phyloP scores from a whole-genome alignment of 23 red algal genomes.

The Gracilaria vermiculophylla region DNA sequence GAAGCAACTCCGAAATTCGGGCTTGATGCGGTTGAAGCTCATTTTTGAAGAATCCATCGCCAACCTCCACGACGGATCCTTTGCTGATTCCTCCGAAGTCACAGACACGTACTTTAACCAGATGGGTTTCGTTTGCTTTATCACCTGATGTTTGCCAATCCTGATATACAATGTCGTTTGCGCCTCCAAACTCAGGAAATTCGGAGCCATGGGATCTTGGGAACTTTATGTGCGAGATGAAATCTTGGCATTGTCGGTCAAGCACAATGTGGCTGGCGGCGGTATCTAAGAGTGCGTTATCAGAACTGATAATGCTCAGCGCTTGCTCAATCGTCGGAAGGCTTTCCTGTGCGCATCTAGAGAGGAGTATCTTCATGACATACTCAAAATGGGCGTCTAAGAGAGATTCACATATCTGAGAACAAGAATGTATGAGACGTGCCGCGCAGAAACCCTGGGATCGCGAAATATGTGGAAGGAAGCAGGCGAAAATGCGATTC shows the following conservation, averaged over 20 bases:
- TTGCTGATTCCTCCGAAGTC: slow-evolving; percentile 38
- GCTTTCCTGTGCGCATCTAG: not conserved
- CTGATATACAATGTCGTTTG: slow-evolving; percentile 41
- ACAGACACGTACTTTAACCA: slow-evolving; percentile 6
- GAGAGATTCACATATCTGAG: slow-evolving; percentile 43
- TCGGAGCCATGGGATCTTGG: not conserved
- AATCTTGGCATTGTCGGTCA: not conserved
- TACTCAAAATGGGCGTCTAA: slow-evolving; percentile 32
- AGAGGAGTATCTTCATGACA: slow-evolving; percentile 7
- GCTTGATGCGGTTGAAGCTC: not conserved
- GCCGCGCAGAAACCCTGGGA: slow-evolving; percentile 16
- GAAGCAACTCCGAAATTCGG: not conserved
- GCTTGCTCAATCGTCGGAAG: slow-evolving; percentile 10
- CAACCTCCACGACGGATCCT: not conserved
- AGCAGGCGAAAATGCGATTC: slow-evolving; percentile 2
- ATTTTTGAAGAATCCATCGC: slow-evolving; percentile 1
- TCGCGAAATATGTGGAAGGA: slow-evolving; percentile 10
- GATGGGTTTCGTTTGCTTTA: slow-evolving; percentile 15
- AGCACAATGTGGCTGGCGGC: not conserved
- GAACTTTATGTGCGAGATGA: not conserved
- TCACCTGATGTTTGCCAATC: slow-evolving; percentile 8
- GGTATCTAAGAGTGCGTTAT: not conserved
- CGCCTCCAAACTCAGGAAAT: not conserved
- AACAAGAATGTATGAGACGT: slow-evolving; percentile 39
- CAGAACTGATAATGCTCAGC: slow-evolving; percentile 1